Percentiles rank a stretch among this genome's conserved stretches.
Evolutionary conservation across 148 eudicot species (phyloP).

Genomic region (Polygonum maritimum): DNA sequence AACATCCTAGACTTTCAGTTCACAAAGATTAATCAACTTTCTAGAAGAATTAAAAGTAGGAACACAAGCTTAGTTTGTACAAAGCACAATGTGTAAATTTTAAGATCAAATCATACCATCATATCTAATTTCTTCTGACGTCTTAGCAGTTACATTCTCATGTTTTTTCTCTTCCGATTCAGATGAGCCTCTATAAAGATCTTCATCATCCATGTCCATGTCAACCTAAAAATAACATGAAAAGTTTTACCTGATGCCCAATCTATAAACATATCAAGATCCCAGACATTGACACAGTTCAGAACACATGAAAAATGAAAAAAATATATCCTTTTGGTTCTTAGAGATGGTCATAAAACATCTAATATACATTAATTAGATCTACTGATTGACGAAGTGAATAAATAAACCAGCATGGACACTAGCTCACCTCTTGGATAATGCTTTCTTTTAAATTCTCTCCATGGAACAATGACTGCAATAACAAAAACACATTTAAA

Average conservation of each 20-base stretch:
- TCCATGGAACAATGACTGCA: slow-evolving; percentile 75
- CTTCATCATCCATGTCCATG: slow-evolving; percentile 89
- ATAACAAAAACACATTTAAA: slow-evolving; percentile 8
- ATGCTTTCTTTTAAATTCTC: slow-evolving; percentile 65
- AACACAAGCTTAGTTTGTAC: not conserved
- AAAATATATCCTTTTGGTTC: not conserved
- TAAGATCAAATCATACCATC: slow-evolving; percentile 35
- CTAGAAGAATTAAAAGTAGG: not conserved
- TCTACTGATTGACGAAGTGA: not conserved
- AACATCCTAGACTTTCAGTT: not conserved
- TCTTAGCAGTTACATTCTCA: slow-evolving; percentile 21
- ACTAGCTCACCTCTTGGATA: slow-evolving; percentile 74
- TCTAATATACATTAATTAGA: not conserved
- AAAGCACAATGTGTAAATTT: not conserved
- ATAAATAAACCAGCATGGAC: not conserved
- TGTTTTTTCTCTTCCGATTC: slow-evolving; percentile 32
- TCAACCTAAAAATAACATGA: slow-evolving; percentile 50
- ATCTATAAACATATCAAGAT: slow-evolving; percentile 4
- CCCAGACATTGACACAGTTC: not conserved
- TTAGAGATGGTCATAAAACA: not conserved
- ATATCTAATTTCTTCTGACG: slow-evolving; percentile 15
- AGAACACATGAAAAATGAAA: not conserved
- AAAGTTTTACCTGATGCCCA: not conserved
- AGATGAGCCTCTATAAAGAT: slow-evolving; percentile 24
- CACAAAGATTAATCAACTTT: not conserved